A percentile compares a stretch with the other conserved stretches of the same genome.
These are phyloP conservation scores for Ophioceras dolichostomum DNA, from an alignment of 2,329 filamentous ascomycete species.

Conservation along the genomic window DNA sequence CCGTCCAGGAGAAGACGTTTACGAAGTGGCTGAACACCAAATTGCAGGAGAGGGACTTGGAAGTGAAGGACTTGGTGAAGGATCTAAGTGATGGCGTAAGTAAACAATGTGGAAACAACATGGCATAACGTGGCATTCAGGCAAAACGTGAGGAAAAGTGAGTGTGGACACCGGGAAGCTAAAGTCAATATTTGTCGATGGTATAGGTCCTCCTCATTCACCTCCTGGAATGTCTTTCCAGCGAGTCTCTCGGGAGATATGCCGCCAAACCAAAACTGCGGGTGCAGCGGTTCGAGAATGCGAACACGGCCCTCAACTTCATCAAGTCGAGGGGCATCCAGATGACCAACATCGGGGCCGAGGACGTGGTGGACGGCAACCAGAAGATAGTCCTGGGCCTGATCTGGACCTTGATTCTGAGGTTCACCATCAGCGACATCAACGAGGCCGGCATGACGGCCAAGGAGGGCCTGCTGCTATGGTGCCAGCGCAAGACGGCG, in stretches of 20 bases:
- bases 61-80: conserved; percentile 74
- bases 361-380: conserved; percentile 97
- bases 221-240: conserved; percentile 88
- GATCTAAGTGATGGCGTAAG: conserved; percentile 90
- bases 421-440: conserved; percentile 98
- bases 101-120: no score
- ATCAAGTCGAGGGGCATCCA: conserved; percentile 77
- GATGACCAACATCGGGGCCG: conserved; percentile 96
- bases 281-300: conserved; percentile 96
- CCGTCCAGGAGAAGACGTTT: conserved; percentile 96
- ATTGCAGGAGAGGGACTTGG: conserved; percentile 62
- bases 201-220: conserved; percentile 90
- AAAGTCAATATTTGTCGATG: no score
- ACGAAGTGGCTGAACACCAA: conserved; percentile 99
- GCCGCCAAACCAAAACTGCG: conserved; percentile 91
- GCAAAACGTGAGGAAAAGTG: conserved; percentile 4
- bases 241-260: conserved; percentile 91
- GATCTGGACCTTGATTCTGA: conserved; percentile 96
- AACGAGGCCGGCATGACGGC: conserved; percentile 96
- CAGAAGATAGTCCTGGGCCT: conserved; percentile 93
- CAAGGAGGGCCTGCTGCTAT: conserved; percentile 86
- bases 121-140: no score
- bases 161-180: no score
- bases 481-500: conserved; percentile 97
- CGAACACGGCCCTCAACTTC: conserved; percentile 88